These are phyloP conservation scores for Lachancea quebecensis DNA, from an alignment of 805 yeast species.

Conservation along the genomic window DNA sequence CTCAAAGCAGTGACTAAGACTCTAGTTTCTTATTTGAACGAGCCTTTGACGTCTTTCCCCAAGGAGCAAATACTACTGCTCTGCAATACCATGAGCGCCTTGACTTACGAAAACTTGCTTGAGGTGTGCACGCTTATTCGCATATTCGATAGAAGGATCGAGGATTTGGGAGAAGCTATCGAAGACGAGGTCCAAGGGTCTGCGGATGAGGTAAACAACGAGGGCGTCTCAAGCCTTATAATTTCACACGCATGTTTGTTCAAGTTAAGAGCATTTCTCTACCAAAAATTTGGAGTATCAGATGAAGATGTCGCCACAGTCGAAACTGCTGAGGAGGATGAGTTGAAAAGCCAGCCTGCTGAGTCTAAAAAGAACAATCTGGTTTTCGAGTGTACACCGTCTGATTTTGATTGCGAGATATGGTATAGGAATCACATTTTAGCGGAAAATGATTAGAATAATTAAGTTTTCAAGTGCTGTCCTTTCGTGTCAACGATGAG, in stretches of 20 bases:
- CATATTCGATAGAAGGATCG: slow-evolving; percentile 16
- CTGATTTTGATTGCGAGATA: neutral
- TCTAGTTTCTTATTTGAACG: slow-evolving; percentile 8
- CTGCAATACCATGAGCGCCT: slow-evolving; percentile 15
- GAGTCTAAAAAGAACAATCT: neutral
- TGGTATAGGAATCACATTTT: neutral
- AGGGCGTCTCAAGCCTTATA: neutral
- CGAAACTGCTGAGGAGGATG: slow-evolving; percentile 10
- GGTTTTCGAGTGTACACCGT: neutral
- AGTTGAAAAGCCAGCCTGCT: slow-evolving; percentile 10
- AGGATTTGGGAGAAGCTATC: slow-evolving; percentile 21
- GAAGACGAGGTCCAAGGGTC: slow-evolving; percentile 8
- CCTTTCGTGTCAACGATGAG: neutral
- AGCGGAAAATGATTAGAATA: neutral
- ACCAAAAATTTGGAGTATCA: slow-evolving; percentile 5
- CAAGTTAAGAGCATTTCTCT: slow-evolving; percentile 5
- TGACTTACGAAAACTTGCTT: slow-evolving; percentile 17
- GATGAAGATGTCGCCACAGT: slow-evolving; percentile 6
- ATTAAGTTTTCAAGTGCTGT: neutral
- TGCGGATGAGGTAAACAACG: slow-evolving; percentile 1
- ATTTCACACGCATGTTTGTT: slow-evolving; percentile 3
- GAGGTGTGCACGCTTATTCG: slow-evolving; percentile 19
- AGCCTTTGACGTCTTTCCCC: neutral
- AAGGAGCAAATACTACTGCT: slow-evolving; percentile 4
- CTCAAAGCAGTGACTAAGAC: slow-evolving; percentile 1